Conservation (phyloP, 257 asterid species). For the Lavandula angustifolia region DNA sequence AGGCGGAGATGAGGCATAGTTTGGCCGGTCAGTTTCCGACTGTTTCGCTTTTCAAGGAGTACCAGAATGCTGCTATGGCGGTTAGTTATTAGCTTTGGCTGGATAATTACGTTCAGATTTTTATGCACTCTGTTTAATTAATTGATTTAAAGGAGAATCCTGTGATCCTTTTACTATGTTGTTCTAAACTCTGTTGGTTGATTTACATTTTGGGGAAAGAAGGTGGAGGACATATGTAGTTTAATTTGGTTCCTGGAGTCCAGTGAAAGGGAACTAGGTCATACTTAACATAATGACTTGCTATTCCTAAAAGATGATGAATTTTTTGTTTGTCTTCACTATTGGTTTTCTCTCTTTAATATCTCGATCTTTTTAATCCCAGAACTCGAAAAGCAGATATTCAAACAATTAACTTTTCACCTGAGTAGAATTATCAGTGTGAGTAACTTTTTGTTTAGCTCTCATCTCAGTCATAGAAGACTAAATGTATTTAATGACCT, state of each 20-base stretch:
- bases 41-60: constrained; percentile 89
- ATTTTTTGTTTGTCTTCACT: too few relatives aligned
- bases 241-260: not conserved
- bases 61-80: constrained; percentile 96
- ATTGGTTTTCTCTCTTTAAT: not conserved
- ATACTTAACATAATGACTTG: too few relatives aligned
- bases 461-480: constrained; percentile 6
- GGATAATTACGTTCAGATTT: constrained; percentile 13
- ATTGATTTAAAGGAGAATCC: not conserved
- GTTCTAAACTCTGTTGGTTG: constrained; percentile 10
- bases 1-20: constrained; percentile 59
- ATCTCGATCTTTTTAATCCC: constrained; percentile 8
- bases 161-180: not conserved
- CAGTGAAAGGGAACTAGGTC: not conserved
- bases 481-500: constrained; percentile 1
- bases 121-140: not conserved
- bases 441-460: not conserved
- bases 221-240: not conserved
- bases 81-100: constrained; percentile 40
- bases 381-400: not conserved
- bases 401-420: not conserved
- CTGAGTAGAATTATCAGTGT: not conserved
- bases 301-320: too few relatives aligned
- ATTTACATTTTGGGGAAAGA: not conserved
- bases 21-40: constrained; percentile 83